Evolutionary conservation across 306 rosid species (phyloP).

Genomic region (Trifolium subterraneum): DNA sequence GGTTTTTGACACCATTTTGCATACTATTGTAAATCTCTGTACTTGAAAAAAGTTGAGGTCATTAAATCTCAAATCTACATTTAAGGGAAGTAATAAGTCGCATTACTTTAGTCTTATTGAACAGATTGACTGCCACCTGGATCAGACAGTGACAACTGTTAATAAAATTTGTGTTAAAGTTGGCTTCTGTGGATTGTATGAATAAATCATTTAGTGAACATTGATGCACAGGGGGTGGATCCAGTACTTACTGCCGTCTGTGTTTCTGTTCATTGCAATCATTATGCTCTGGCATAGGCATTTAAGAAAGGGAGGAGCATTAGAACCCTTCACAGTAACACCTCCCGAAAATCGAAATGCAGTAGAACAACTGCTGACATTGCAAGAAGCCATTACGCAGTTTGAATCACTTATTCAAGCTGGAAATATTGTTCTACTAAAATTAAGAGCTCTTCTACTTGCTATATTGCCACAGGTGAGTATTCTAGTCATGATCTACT

Average conservation of each 20-base stretch:
- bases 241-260: slow-evolving; percentile 69
- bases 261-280: slow-evolving; percentile 58
- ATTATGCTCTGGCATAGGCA: slow-evolving; percentile 76
- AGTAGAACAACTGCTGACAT: slow-evolving; percentile 82
- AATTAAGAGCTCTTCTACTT: slow-evolving; percentile 85
- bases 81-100: slow-evolving; percentile 19
- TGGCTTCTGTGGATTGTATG: slow-evolving; percentile 28
- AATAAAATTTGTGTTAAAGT: slow-evolving; percentile 40
- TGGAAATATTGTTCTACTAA: slow-evolving; percentile 82
- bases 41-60: slow-evolving; percentile 19
- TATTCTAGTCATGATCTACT: slow-evolving; percentile 29
- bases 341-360: slow-evolving; percentile 78
- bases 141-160: slow-evolving; percentile 33
- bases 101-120: slow-evolving; percentile 28
- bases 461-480: slow-evolving; percentile 85
- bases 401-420: slow-evolving; percentile 77
- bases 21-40: slow-evolving; percentile 30
- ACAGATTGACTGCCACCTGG: slow-evolving; percentile 28
- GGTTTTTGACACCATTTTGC: slow-evolving; percentile 33
- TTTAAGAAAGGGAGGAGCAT: slow-evolving; percentile 61
- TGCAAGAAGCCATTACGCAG: slow-evolving; percentile 86
- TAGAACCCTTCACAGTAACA: slow-evolving; percentile 69
- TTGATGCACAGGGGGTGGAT: slow-evolving; percentile 83
- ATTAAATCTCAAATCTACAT: slow-evolving; percentile 32
- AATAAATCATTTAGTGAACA: slow-evolving; percentile 35